These are phyloP conservation scores for Clarireedia sp. DNA, from an alignment of 2,329 filamentous ascomycete genomes.

Conservation along the genomic window DNA sequence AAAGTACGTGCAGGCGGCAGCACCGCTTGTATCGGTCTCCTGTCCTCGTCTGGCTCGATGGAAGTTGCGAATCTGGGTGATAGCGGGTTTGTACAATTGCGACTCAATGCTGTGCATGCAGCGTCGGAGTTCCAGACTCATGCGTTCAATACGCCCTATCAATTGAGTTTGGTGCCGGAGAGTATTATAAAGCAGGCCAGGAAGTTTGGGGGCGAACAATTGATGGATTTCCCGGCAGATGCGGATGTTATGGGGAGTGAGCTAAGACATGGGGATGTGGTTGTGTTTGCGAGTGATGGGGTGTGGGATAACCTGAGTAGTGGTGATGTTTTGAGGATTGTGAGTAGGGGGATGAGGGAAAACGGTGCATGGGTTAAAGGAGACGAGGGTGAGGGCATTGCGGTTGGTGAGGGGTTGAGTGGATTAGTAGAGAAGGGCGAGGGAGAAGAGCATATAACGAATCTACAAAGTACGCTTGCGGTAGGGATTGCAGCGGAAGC, in stretches of 20 bases:
- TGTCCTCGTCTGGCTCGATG: slow-evolving; percentile 62
- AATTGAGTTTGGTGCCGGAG: slow-evolving; percentile 80
- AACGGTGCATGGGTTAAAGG: slow-evolving; percentile 66
- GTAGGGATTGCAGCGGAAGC: slow-evolving; percentile 73
- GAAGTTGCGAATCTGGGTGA: slow-evolving; percentile 93
- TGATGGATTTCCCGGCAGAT: slow-evolving; percentile 78
- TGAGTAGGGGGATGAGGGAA: slow-evolving; percentile 67
- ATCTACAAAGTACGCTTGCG: slow-evolving; percentile 69
- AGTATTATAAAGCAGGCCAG: slow-evolving; percentile 71
- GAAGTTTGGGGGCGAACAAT: slow-evolving; percentile 72
- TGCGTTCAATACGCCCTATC: slow-evolving; percentile 95
- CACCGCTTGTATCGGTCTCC: slow-evolving; percentile 83
- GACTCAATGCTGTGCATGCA: slow-evolving; percentile 76
- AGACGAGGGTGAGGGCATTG: slow-evolving; percentile 47
- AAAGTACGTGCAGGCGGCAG: slow-evolving; percentile 76
- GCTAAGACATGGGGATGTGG: slow-evolving; percentile 81
- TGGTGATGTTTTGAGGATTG: slow-evolving; percentile 76
- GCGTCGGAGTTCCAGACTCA: slow-evolving; percentile 85
- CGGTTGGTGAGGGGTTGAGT: slow-evolving; percentile 52
- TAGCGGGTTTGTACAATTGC: slow-evolving; percentile 83
- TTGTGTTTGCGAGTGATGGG: slow-evolving; percentile 91
- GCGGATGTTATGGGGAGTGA: slow-evolving; percentile 69
- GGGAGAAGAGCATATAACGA: slow-evolving; percentile 31
- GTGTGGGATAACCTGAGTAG: slow-evolving; percentile 94
- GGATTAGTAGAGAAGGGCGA: slow-evolving; percentile 42